Evolutionary conservation across 495 filamentous ascomycete species (phyloP), one percentile per base, ranked within the genome.

Genomic region (Neurospora africana): DNA sequence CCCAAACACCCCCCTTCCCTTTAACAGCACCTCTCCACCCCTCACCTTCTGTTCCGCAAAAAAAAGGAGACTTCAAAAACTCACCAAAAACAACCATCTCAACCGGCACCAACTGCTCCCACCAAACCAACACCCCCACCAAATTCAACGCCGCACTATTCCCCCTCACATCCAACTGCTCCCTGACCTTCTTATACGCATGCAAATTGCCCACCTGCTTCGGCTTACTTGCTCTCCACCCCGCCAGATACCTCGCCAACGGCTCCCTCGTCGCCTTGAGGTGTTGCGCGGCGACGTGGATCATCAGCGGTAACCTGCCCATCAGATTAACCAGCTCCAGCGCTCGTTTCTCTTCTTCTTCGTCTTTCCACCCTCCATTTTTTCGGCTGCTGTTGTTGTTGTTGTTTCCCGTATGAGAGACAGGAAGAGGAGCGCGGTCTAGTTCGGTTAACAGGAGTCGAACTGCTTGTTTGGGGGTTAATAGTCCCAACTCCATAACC

Each of bases 241-340:
- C 89, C 75, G 86, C 85, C 38, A 94, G 81, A 74, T 93, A 94
- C 72, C 84, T 88, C 6, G 89, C 86, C 8, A 95, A 84, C 1
- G 91, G 90, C 73, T 92, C 91, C 27, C 86, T 82, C 0, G 89
- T 93, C 3, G 88, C 87, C 65, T 89, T 92, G 8, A 95, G 84
- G 33, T 91, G 89, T 71, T 91, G 90, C 10, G 91, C 91, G 5
- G 92, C 90, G 5, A 91, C 90, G 75, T 93, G 91, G 44, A 95
- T 94, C 68, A 92, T 92, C 21, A 94, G 80, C 17, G 92, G 92
- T 13, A 95, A 82, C 72, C 88, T 86, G 35, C 90, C 91, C 80
- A 93, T 89, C 67, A 91, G 80, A 53, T 87, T 82, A 2, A 93
- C 91, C 33, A 95, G 76, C 70, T 93, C 89, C 8, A 82, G 85